A percentile compares a stretch with the other conserved stretches of the same genome.
Conservation (phyloP, 768 basidiomycete species). For the Daedaleopsis sinensis region DNA sequence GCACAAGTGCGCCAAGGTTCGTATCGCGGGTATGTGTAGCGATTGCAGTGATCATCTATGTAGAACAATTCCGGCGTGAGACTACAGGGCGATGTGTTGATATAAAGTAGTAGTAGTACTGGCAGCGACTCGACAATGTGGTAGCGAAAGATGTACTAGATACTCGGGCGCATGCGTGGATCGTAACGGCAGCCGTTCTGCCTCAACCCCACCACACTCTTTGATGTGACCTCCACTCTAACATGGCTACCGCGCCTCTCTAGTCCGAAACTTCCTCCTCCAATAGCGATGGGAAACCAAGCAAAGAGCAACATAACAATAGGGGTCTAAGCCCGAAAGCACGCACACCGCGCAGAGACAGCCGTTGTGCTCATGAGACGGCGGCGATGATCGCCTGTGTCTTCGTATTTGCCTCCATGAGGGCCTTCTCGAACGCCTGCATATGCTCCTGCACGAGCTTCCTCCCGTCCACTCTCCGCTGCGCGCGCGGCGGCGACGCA, state of each 20-base stretch:
- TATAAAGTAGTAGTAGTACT: conserved; percentile 13
- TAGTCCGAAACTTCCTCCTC: too few species aligned
- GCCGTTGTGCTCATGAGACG: conserved; percentile 41
- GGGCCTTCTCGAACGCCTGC: conserved; percentile 70
- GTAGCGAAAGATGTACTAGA: conserved; percentile 24
- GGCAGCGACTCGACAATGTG: conserved; percentile 3
- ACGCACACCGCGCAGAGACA: not conserved
- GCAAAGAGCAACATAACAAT: conserved; percentile 16
- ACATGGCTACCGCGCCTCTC: too few species aligned
- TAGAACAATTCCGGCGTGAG: conserved; percentile 18
- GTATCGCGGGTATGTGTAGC: conserved; percentile 11
- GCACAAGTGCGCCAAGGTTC: not conserved
- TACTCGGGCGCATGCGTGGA: conserved; percentile 14
- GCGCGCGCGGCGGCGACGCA: conserved; percentile 30
- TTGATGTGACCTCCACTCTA: conserved; percentile 2
- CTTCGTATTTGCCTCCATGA: conserved; percentile 73
- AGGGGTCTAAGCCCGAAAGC: conserved; percentile 4
- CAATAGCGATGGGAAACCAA: conserved; percentile 11
- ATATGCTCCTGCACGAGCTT: conserved; percentile 78
- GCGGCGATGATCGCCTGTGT: conserved; percentile 84
- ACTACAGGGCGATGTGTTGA: conserved; percentile 21
- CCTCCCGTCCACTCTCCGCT: conserved; percentile 66
- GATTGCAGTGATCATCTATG: conserved; percentile 21
- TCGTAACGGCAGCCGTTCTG: conserved; percentile 9
- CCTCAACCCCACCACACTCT: not conserved